Percentiles rank a stretch among this genome's conserved stretches.
phyloP scores from a whole-genome alignment of 208 protist species.

The Endotrypanum monterogeii region DNA sequence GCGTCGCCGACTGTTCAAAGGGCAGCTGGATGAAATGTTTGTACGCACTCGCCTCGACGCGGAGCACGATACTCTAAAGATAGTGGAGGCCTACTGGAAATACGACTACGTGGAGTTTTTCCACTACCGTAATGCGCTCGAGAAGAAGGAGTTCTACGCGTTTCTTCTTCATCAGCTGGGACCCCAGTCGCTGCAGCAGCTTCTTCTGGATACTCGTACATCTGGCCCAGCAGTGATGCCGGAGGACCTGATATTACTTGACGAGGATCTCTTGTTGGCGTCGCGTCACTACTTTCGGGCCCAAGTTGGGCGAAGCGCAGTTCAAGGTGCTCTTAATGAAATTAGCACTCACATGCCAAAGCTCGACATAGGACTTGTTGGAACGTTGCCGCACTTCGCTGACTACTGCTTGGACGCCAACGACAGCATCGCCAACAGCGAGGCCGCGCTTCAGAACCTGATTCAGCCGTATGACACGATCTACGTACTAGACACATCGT shows the following conservation, averaged over 20 bases:
- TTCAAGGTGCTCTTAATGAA: constrained; percentile 62
- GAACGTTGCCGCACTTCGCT: constrained; percentile 66
- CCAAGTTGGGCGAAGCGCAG: constrained; percentile 28
- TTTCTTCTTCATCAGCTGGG: constrained; percentile 63
- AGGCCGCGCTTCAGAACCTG: constrained; percentile 34
- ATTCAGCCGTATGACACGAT: constrained; percentile 40
- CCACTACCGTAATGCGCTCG: constrained; percentile 76
- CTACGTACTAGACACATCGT: constrained; percentile 85
- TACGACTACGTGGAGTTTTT: constrained; percentile 81
- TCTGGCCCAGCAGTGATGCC: constrained; percentile 8
- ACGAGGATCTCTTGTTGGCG: constrained; percentile 53
- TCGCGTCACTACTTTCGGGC: constrained; percentile 42
- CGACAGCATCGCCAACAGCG: constrained; percentile 65
- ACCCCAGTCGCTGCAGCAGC: constrained; percentile 44
- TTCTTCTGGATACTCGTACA: constrained; percentile 40
- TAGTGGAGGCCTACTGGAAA: constrained; percentile 85
- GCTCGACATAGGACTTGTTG: constrained; percentile 77
- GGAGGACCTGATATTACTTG: constrained; percentile 71
- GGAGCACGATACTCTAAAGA: constrained; percentile 54
- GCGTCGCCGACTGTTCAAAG: constrained; percentile 58
- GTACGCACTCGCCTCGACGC: constrained; percentile 48
- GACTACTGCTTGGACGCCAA: constrained; percentile 52
- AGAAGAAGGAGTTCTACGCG: constrained; percentile 45
- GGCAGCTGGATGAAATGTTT: constrained; percentile 59
- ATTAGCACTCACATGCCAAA: constrained; percentile 69